These are phyloP conservation scores for Torulaspora indica DNA, from an alignment of 805 yeast species.

Conservation along the genomic window DNA sequence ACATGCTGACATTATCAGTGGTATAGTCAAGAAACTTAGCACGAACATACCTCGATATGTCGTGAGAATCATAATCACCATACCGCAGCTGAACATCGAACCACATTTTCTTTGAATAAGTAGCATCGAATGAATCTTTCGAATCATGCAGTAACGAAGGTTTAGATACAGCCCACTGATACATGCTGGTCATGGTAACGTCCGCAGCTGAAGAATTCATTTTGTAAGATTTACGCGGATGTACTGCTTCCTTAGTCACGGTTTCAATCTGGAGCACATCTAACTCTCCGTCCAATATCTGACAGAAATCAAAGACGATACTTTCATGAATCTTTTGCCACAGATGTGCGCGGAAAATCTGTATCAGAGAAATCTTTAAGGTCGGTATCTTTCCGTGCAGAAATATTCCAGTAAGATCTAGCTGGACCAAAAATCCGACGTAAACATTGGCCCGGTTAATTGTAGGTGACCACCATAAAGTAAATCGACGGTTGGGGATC, in stretches of 20 bases:
- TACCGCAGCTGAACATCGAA: conserved; percentile 90
- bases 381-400: conserved; percentile 98
- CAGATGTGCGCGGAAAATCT: conserved; percentile 93
- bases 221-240: conserved; percentile 94
- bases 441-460: conserved; percentile 96
- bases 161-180: conserved; percentile 74
- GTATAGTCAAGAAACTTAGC: conserved; percentile 93
- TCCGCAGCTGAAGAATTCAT: conserved; percentile 97
- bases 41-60: conserved; percentile 86
- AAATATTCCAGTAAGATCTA: conserved; percentile 94
- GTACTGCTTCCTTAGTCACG: conserved; percentile 88
- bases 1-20: conserved; percentile 73
- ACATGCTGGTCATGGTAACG: conserved; percentile 65
- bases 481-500: conserved; percentile 94
- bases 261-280: conserved; percentile 76
- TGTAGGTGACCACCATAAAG: conserved; percentile 99
- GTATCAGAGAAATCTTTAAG: conserved; percentile 88
- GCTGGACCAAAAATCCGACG: conserved; percentile 93
- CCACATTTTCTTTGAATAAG: conserved; percentile 74
- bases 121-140: conserved; percentile 57
- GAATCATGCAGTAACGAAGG: conserved; percentile 77
- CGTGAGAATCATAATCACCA: conserved; percentile 98
- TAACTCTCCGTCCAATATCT: conserved; percentile 81
- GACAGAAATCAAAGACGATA: conserved; percentile 87
- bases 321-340: conserved; percentile 99